Base-by-base conservation (phyloP, 331 rosid species). In the Cucumis variabilis region DNA sequence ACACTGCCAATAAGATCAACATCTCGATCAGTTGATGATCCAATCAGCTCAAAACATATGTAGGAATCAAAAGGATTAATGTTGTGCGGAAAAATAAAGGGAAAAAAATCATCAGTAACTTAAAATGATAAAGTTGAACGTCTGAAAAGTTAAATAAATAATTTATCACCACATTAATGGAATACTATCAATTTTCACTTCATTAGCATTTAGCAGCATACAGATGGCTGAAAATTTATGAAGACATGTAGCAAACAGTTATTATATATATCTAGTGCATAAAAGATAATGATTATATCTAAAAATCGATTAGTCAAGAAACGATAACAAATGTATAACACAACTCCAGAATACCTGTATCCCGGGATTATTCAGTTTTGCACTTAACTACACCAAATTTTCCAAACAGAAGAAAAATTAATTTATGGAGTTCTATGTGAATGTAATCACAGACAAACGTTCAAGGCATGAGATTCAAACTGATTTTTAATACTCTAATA, bases 61-160 rank as follows among this genome's bases (percentile, higher is more conserved):
- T 88, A 91, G n/a, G 98, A 97, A 93, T 93, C 98, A 83, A 91
- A 65, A 68, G 98, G 99, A 90, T 96, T 95, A 93, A 97, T 95
- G 94, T 97, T 96, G 96, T 87, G 83, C 87, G 77, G n/a, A 50
- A 86, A 37, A 71, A 37, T 48, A 41, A 60, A n/a, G 63, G 27
- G n/a, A 72, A 72, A 37, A 51, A 16, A 33, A 58, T 78, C 27
- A 48, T 46, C 48, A 62, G 83, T 50, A 65, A 60, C 70, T 24
- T 48, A 63, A 69, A 28, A 15, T 13, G 20, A 76, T 30, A 12
- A 28, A 51, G 41, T 68, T 15, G 16, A 46, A 84, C 13, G 81
- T 85, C 28, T 55, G 16, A 77, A 77, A 77, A 77, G 41, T 77
- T 50, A 77, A 23, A 75, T 23, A 60, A 75, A 75, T 20, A 74